Percentiles rank a stretch among this genome's conserved stretches.
Conservation (phyloP, 495 filamentous ascomycete species). For the Aspergillus carlsbadensis region DNA sequence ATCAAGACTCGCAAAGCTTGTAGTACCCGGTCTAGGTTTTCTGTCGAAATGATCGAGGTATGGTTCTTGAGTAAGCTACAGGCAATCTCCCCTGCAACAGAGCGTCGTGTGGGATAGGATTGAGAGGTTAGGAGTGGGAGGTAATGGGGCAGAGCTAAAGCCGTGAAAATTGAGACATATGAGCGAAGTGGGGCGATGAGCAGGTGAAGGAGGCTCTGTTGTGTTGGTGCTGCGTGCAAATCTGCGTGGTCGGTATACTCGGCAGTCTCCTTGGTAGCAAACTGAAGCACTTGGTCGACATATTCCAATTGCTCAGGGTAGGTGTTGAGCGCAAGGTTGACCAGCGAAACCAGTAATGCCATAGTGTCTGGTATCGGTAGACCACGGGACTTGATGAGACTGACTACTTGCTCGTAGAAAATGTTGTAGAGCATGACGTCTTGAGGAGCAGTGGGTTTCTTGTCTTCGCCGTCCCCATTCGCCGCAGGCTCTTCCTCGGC, state of each 20-base stretch:
- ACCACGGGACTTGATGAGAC: constrained; percentile 84
- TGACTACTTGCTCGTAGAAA: constrained; percentile 94
- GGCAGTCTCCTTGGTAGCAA: constrained; percentile 82
- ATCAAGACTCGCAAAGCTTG: constrained; percentile 87
- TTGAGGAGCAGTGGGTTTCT: constrained; percentile 68
- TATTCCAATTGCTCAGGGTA: constrained; percentile 92
- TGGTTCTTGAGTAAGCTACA: constrained; percentile 75
- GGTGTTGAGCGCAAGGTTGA: constrained; percentile 91
- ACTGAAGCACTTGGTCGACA: constrained; percentile 89
- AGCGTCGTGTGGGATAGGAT: constrained; percentile 87
- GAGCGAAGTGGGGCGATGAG: constrained; percentile 84
- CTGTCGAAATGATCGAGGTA: constrained; percentile 69
- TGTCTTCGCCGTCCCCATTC: constrained; percentile 18
- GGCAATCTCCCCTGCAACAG: constrained; percentile 85
- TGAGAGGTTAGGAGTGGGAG: constrained; percentile 86
- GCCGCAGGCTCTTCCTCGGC: constrained; percentile 23
- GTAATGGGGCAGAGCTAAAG: constrained; percentile 85
- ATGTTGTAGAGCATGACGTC: constrained; percentile 93
- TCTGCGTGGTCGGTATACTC: constrained; percentile 93
- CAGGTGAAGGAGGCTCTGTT: constrained; percentile 84
- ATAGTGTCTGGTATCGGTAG: constrained; percentile 94
- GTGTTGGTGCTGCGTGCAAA: constrained; percentile 80
- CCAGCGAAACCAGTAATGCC: constrained; percentile 84
- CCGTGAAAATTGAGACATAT: constrained; percentile 92
- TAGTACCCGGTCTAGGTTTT: constrained; percentile 85